A percentile compares a stretch with the other conserved stretches of the same genome.
phyloP scores from a whole-genome alignment of 2,329 filamentous ascomycete species.

The Fusarium illudens region DNA sequence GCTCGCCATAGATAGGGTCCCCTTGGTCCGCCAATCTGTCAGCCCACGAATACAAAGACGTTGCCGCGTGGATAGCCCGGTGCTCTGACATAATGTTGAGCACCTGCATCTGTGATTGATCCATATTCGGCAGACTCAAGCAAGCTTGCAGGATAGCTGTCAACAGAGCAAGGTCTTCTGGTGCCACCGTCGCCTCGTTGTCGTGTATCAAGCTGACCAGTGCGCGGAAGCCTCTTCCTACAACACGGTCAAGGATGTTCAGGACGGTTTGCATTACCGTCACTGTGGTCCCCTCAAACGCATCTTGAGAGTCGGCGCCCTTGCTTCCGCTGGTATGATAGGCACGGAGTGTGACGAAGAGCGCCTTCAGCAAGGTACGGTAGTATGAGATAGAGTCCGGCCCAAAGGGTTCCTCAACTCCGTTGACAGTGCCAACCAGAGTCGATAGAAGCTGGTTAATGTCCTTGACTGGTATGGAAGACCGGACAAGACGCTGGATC shows the following conservation, averaged over 20 bases:
- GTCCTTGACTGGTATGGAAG: conserved; percentile 58
- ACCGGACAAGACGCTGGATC: conserved; percentile 78
- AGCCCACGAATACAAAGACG: conserved; percentile 92
- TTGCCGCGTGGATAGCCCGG: conserved; percentile 80
- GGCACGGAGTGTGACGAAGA: conserved; percentile 82
- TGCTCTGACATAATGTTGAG: conserved; percentile 75
- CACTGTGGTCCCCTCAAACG: conserved; percentile 50
- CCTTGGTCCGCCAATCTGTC: conserved; percentile 79
- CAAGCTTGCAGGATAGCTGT: conserved; percentile 89
- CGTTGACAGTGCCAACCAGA: conserved; percentile 61
- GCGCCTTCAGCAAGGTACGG: conserved; percentile 80
- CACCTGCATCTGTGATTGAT: conserved; percentile 75
- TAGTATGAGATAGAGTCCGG: conserved; percentile 73
- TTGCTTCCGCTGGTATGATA: conserved; percentile 56
- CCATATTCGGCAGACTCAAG: conserved; percentile 78
- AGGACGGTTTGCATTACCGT: conserved; percentile 70
- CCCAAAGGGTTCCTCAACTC: conserved; percentile 63
- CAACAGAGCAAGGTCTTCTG: conserved; percentile 85
- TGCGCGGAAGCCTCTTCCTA: conserved; percentile 83
- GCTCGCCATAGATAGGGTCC: conserved; percentile 91
- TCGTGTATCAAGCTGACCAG: conserved; percentile 86
- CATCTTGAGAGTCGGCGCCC: conserved; percentile 45
- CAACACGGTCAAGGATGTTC: conserved; percentile 80
- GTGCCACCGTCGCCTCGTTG: conserved; percentile 65
- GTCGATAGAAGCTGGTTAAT: conserved; percentile 61